Percentiles rank a stretch among this genome's conserved stretches.
Evolutionary conservation across 805 yeast species (phyloP).

Genomic region (Phaffomyces thermotolerans): DNA sequence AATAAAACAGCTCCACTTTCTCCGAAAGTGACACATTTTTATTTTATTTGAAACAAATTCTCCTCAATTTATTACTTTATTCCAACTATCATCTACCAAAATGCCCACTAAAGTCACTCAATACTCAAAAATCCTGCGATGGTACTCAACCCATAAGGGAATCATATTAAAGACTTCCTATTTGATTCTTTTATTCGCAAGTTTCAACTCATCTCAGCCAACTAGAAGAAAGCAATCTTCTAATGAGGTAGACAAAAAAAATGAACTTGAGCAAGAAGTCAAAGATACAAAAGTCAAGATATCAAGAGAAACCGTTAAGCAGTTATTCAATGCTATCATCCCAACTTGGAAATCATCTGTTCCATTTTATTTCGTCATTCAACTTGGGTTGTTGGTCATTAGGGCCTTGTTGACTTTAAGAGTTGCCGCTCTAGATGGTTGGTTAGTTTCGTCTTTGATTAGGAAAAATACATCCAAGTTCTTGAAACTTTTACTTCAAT

Average conservation of each 20-base stretch:
- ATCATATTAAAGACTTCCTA: slow-evolving; percentile 22
- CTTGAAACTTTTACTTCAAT: slow-evolving; percentile 51
- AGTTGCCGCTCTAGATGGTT: slow-evolving; percentile 84
- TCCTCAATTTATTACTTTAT: background rate
- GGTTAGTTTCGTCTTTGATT: slow-evolving; percentile 73
- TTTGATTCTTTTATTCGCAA: slow-evolving; percentile 18
- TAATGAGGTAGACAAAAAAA: slow-evolving; percentile 7
- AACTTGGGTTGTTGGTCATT: slow-evolving; percentile 42
- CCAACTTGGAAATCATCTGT: slow-evolving; percentile 22
- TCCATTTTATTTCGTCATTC: slow-evolving; percentile 17
- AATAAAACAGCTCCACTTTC: background rate
- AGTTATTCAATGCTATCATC: slow-evolving; percentile 12
- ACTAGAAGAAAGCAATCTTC: slow-evolving; percentile 3
- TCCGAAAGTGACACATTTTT: background rate
- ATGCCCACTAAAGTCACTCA: background rate
- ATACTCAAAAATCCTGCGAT: slow-evolving; percentile 8
- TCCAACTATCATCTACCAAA: too few species aligned
- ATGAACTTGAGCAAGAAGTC: background rate
- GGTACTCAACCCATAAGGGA: slow-evolving; percentile 22
- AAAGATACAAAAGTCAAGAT: slow-evolving; percentile 2
- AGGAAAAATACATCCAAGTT: slow-evolving; percentile 61
- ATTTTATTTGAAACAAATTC: too few species aligned
- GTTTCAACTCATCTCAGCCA: slow-evolving; percentile 11
- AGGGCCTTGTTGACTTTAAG: slow-evolving; percentile 72
- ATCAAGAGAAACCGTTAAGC: slow-evolving; percentile 10